Percentiles rank a stretch among this genome's conserved stretches.
Conservation (phyloP, 768 basidiomycete genomes). For the Podaxis sp. region DNA sequence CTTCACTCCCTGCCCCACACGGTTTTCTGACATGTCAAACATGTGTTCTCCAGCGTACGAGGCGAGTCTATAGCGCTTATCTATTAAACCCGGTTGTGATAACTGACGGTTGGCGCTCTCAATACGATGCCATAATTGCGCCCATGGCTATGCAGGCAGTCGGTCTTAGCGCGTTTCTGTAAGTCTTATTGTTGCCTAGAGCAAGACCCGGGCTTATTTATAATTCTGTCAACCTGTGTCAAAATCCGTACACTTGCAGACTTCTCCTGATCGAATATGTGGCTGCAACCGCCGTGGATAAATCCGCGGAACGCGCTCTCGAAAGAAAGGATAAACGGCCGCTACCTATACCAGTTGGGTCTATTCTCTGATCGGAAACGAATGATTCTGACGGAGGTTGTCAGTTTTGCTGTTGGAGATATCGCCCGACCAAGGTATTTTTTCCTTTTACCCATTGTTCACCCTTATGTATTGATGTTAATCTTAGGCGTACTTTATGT, state of each 20-base stretch:
- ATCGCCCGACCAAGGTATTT: conserved; percentile 73
- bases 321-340: conserved; percentile 75
- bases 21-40: conserved; percentile 8
- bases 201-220: neutral
- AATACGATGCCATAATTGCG: neutral
- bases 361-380: conserved; percentile 1
- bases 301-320: conserved; percentile 66
- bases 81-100: neutral
- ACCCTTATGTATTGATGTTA: neutral
- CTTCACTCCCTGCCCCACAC: neutral
- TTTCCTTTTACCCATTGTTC: neutral
- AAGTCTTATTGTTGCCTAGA: conserved; percentile 25
- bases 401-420: conserved; percentile 81
- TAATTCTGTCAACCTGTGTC: neutral
- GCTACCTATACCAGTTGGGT: conserved; percentile 62
- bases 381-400: neutral
- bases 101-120: neutral
- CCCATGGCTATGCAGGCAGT: conserved; percentile 50
- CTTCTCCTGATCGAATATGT: conserved; percentile 85
- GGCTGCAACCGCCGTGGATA: conserved; percentile 62
- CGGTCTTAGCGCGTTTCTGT: conserved; percentile 87
- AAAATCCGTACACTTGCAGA: conserved; percentile 31
- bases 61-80: conserved; percentile 35
- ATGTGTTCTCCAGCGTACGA: conserved; percentile 55
- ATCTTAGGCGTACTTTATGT: conserved; percentile 80